Conservation (phyloP, 202 grass and related monocot genomes). For the Panicum hallii region DNA sequence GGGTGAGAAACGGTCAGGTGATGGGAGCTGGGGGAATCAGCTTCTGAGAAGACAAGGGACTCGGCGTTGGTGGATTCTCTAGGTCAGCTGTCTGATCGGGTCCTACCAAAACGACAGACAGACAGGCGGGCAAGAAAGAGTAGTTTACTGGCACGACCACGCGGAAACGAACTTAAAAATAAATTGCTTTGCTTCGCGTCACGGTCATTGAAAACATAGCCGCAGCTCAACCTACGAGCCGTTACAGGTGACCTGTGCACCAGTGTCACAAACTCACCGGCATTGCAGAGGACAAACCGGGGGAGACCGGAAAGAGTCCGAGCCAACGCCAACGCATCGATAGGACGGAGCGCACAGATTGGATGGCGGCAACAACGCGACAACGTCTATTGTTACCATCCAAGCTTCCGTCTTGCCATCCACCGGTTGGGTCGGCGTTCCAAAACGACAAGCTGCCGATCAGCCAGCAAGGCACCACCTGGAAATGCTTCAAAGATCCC, state of each 20-base stretch:
- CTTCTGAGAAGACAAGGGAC: conserved; percentile 30
- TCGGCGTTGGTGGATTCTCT: background rate
- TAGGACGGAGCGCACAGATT: background rate
- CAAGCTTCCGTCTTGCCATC: background rate
- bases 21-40: background rate
- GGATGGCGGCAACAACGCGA: background rate
- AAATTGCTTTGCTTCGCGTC: background rate
- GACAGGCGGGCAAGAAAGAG: background rate
- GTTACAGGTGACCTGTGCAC: background rate
- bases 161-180: background rate
- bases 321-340: background rate
- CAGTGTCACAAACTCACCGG: background rate
- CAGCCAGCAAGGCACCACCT: background rate
- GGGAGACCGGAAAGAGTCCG: background rate
- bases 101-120: background rate
- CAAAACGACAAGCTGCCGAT: background rate
- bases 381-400: background rate
- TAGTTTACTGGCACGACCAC: background rate
- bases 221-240: background rate
- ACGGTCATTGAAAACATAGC: background rate
- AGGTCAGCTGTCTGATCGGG: conserved; percentile 48
- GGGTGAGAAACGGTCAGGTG: conserved; percentile 1
- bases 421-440: background rate
- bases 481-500: too few species aligned
- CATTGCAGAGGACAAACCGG: background rate